Evolutionary conservation across 208 protist genomes (phyloP).

Genomic region (Porcisia deanei): DNA sequence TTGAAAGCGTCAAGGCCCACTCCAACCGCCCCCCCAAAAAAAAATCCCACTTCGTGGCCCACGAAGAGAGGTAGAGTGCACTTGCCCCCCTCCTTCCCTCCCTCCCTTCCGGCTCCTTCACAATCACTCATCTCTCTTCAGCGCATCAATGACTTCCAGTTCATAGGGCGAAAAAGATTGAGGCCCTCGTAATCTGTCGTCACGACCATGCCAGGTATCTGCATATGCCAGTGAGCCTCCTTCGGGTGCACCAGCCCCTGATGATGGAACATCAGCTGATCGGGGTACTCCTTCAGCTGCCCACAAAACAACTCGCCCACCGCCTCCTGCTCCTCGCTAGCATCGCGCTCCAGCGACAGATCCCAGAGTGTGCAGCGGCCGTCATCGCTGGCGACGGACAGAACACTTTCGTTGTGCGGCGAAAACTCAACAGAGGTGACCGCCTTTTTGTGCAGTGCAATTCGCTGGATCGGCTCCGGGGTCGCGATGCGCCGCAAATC

Average conservation of each 20-base stretch:
- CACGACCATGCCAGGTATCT: slow-evolving; percentile 96
- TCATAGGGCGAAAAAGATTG: slow-evolving; percentile 97
- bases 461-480: slow-evolving; percentile 72
- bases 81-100: too few relatives aligned
- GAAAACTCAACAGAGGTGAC: slow-evolving; percentile 98
- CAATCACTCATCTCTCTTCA: slow-evolving; percentile 19
- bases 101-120: slow-evolving; percentile 4
- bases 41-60: background rate
- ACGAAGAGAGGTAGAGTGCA: background rate
- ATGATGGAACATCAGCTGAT: slow-evolving; percentile 98
- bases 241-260: slow-evolving; percentile 96
- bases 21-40: background rate
- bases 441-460: slow-evolving; percentile 92
- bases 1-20: background rate
- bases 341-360: slow-evolving; percentile 96
- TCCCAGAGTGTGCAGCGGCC: slow-evolving; percentile 98
- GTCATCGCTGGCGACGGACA: slow-evolving; percentile 94
- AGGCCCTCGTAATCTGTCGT: slow-evolving; percentile 96
- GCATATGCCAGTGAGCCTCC: slow-evolving; percentile 98
- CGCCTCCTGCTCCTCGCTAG: slow-evolving; percentile 89
- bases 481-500: slow-evolving; percentile 93
- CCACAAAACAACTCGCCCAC: slow-evolving; percentile 78
- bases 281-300: slow-evolving; percentile 78
- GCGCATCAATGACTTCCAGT: slow-evolving; percentile 92
- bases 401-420: slow-evolving; percentile 94